Conservation (phyloP, 371 early-diverging fungal species). For the Lichtheimia ornata region DNA sequence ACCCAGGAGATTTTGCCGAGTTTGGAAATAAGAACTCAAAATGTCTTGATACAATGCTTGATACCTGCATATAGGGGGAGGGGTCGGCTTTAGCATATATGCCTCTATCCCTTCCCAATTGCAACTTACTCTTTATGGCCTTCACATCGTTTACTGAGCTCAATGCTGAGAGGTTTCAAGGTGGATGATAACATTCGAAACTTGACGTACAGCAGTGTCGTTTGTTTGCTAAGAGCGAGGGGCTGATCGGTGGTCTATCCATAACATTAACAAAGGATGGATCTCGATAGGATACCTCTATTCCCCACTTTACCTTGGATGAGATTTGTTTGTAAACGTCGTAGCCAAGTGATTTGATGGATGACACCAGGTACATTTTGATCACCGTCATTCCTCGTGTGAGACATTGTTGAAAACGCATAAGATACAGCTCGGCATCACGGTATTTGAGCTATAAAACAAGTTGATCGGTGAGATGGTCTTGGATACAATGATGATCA, state of each 20-base stretch:
- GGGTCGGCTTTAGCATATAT: not conserved
- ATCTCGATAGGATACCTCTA: not conserved
- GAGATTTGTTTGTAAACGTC: constrained; percentile 60
- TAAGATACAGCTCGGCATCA: constrained; percentile 87
- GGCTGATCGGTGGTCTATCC: constrained; percentile 8
- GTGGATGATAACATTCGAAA: constrained; percentile 71
- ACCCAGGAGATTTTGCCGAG: constrained; percentile 68
- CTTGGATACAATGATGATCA: not conserved
- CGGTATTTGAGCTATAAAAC: constrained; percentile 62
- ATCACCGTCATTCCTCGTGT: constrained; percentile 87
- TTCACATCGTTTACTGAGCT: constrained; percentile 73
- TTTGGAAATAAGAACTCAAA: constrained; percentile 68
- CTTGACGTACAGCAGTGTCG: constrained; percentile 74
- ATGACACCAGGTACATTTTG: constrained; percentile 80
- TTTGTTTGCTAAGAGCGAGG: constrained; percentile 33
- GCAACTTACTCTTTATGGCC: constrained; percentile 70
- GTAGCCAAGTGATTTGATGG: constrained; percentile 62
- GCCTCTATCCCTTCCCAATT: not conserved
- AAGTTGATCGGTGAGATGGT: not conserved
- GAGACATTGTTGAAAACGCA: constrained; percentile 90
- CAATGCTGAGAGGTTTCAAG: constrained; percentile 62
- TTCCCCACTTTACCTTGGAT: constrained; percentile 17
- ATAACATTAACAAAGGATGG: not conserved
- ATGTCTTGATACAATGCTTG: constrained; percentile 75
- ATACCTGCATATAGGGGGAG: constrained; percentile 42